Evolutionary conservation across 2,329 filamentous ascomycete genomes (phyloP), one percentile per base, ranked within the genome.

Genomic region (Chaetomiaceae sp.): DNA sequence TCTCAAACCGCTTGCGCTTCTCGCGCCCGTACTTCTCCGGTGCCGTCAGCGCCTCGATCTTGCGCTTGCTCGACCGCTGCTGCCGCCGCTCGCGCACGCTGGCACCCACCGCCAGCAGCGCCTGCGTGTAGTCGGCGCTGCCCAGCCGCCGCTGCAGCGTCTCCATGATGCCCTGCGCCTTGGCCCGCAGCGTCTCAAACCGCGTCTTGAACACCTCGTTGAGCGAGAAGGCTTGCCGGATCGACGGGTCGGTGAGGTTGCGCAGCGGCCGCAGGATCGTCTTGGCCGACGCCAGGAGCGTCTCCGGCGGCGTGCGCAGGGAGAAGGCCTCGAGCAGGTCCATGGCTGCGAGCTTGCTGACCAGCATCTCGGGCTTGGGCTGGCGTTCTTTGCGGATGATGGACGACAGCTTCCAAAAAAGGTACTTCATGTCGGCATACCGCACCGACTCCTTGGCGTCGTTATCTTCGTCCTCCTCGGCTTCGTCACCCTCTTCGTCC

Each of bases 81-180:
- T 88, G 80, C 55, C 93, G 75, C 59, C 84, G 80, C 54, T 76
- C 75, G 60, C 78, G 79, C n/a, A 93, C 82, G 14, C 75, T 77
- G 42, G 85, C 81, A 50, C 88, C 80, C 6, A 94, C 87, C 33
- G 76, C 76, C 32, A 86, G 66, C 60, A 97, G 73, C 37, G 83
- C 75, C 45, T 75, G 73, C n/a, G 90, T 81, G 67, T 90, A 98
- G 51, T 79, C 80, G 1, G 81, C 78, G 2, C 85, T 88, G 33
- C 91, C 93, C 42, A 95, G 73, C 61, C 86, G 89, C 70, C 83
- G 84, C 69, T 95, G 89, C 49, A 98, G 63, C n/a, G 76, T 69
- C 53, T 88, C 85, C 71, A 97, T 82, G 10, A 90, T 72, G 57
- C 91, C 85, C 54, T 84, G 79, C 4, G 86, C 84, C 47, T 83